phyloP scores from a whole-genome alignment of 331 rosid genomes.

The Pyrus hybrid region DNA sequence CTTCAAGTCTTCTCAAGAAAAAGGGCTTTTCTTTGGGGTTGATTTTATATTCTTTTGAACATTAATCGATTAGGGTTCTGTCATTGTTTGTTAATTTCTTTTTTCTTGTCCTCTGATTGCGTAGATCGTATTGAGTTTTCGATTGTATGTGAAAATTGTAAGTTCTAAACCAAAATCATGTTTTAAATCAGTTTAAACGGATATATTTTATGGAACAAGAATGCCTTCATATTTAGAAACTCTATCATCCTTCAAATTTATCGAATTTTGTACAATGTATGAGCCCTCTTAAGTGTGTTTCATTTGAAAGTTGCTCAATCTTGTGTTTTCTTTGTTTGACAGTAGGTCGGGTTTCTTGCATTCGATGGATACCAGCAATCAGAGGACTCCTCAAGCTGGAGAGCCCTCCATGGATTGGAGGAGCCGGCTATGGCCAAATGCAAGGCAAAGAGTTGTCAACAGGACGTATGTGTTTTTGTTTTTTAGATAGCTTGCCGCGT shows the following conservation, averaged over 20 bases:
- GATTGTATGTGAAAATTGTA: too few relatives aligned
- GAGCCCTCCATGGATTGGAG: constrained; percentile 63
- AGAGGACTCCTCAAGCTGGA: constrained; percentile 45
- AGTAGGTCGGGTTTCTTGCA: neutral
- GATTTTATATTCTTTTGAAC: too few relatives aligned
- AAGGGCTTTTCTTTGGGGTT: too few relatives aligned
- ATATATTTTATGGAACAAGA: neutral
- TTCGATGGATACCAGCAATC: constrained; percentile 46
- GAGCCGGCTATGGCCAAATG: constrained; percentile 38
- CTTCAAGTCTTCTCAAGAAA: too few relatives aligned
- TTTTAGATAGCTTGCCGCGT: neutral
- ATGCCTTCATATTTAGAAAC: neutral
- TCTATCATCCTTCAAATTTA: neutral
- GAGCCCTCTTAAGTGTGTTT: neutral
- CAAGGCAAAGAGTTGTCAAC: constrained; percentile 56
- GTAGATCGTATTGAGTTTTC: too few relatives aligned
- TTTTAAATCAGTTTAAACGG: neutral
- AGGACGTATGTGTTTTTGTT: constrained; percentile 36
- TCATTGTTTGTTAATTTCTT: too few relatives aligned
- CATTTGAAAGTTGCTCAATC: neutral
- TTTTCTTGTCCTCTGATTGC: too few relatives aligned
- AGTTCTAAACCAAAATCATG: neutral
- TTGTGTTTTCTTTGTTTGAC: neutral
- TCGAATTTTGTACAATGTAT: neutral
- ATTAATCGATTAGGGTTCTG: too few relatives aligned